phyloP scores from a whole-genome alignment of 1,284 basidiomycete genomes.

The Apiotrichum sp. region DNA sequence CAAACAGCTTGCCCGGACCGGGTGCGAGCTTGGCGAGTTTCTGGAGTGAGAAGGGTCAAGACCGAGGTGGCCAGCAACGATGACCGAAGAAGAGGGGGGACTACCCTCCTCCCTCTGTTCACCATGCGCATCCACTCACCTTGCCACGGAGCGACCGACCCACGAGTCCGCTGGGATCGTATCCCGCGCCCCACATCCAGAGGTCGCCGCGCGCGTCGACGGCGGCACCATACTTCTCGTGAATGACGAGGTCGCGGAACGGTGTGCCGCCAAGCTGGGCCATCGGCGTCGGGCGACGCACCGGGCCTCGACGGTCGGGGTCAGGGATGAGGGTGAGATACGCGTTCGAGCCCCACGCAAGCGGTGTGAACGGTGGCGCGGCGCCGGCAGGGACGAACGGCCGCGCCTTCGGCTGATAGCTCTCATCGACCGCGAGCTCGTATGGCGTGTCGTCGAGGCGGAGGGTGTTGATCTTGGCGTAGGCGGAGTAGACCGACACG shows the following conservation, averaged over 20 bases:
- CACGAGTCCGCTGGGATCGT: conserved; percentile 47
- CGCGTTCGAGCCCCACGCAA: conserved; percentile 42
- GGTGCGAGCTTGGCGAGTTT: conserved; percentile 60
- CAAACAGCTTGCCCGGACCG: conserved; percentile 58
- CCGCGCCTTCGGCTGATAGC: background rate
- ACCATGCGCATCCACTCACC: conserved; percentile 48
- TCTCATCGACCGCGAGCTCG: background rate
- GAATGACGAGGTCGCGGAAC: conserved; percentile 67
- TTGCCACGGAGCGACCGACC: conserved; percentile 57
- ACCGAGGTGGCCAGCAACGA: too few relatives aligned
- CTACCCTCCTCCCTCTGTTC: background rate
- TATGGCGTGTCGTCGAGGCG: conserved; percentile 10
- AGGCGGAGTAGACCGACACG: conserved; percentile 1
- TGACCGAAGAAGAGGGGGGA: too few relatives aligned
- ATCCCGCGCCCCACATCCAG: conserved; percentile 78
- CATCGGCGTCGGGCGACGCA: conserved; percentile 34
- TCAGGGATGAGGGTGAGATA: conserved; percentile 32
- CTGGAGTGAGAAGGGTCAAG: conserved; percentile 43
- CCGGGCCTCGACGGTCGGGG: conserved; percentile 16
- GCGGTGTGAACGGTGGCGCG: conserved; percentile 25
- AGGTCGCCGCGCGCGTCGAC: conserved; percentile 82
- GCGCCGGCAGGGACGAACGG: background rate
- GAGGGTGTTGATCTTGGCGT: conserved; percentile 3
- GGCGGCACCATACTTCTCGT: conserved; percentile 68
- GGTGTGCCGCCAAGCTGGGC: conserved; percentile 48